Percentiles rank a stretch among this genome's conserved stretches.
Evolutionary conservation across 2,329 filamentous ascomycete genomes (phyloP).

Genomic region (Calonectria fujianensis): DNA sequence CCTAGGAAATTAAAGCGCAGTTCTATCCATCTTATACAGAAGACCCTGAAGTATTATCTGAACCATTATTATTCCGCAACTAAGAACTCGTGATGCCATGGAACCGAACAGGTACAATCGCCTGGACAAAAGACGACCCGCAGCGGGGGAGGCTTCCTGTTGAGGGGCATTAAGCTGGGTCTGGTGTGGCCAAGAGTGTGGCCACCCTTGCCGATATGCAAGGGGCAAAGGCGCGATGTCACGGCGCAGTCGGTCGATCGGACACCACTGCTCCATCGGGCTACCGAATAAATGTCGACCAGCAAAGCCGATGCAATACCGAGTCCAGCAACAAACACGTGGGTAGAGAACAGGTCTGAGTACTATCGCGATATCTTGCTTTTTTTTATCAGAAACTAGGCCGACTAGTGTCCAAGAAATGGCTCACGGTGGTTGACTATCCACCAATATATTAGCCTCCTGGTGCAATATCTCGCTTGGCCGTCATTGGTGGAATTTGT

Average conservation of each 20-base stretch:
- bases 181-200: conserved; percentile 6
- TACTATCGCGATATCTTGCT: background rate
- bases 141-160: conserved; percentile 22
- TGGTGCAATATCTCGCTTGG: background rate
- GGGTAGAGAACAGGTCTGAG: conserved; percentile 11
- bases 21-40: conserved; percentile 6
- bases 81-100: background rate
- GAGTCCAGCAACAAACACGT: conserved; percentile 6
- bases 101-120: background rate
- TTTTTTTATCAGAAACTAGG: background rate
- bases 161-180: conserved; percentile 6
- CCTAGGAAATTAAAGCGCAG: background rate
- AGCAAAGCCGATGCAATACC: conserved; percentile 9
- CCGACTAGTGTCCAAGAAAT: background rate
- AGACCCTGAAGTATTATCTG: conserved; percentile 2
- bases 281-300: conserved; percentile 3
- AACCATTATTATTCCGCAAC: conserved; percentile 10
- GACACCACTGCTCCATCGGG: conserved; percentile 17
- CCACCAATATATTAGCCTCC: conserved; percentile 17
- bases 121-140: conserved; percentile 7
- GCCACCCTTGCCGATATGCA: conserved; percentile 7
- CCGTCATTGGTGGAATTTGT: conserved; percentile 15
- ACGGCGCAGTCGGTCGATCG: conserved; percentile 17
- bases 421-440: background rate
- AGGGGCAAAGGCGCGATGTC: conserved; percentile 11